phyloP scores from a whole-genome alignment of 345 rosid genomes.

The Eucalyptus polybractea region DNA sequence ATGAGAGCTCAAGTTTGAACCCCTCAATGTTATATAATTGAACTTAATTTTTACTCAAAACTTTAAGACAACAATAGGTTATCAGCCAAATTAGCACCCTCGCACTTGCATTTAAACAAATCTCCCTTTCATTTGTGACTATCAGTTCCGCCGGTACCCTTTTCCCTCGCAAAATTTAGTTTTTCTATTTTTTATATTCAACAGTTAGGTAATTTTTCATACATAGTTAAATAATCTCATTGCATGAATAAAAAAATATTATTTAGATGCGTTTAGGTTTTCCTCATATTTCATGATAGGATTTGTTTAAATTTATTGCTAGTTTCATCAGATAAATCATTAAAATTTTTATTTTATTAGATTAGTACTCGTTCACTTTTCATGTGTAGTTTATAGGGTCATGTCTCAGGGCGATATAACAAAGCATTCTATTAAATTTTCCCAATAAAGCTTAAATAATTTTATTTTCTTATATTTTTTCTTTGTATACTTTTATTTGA shows the following conservation, averaged over 20 bases:
- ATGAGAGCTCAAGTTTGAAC: not conserved
- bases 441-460: not conserved
- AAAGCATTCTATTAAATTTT: not conserved
- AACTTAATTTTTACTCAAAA: not conserved
- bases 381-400: not conserved
- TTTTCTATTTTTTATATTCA: not conserved
- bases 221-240: too few relatives aligned
- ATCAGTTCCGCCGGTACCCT: accelerated
- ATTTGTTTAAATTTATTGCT: too few relatives aligned
- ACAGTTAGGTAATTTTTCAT: not conserved
- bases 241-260: not conserved
- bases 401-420: not conserved
- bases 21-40: not conserved
- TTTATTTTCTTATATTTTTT: not conserved
- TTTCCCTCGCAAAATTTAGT: not conserved
- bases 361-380: not conserved
- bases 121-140: not conserved
- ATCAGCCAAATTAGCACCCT: not conserved
- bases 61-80: not conserved
- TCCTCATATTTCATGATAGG: not conserved
- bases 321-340: not conserved
- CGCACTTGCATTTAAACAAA: not conserved
- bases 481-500: not conserved
- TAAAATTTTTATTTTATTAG: not conserved
- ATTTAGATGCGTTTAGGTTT: not conserved